Base-by-base conservation (phyloP, 805 yeast genomes). In the Candida broadrunensis region DNA sequence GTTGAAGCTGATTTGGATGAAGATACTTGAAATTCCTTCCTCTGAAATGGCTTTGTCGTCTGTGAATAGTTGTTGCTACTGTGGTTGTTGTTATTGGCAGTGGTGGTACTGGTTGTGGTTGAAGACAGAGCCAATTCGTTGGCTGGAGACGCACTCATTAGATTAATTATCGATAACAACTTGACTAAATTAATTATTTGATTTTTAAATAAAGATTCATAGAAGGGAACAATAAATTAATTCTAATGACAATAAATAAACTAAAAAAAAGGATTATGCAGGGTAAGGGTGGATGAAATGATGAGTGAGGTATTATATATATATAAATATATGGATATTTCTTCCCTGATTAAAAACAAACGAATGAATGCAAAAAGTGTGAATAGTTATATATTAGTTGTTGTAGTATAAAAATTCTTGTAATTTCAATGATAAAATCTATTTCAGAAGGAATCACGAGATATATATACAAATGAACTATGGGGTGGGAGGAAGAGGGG, bases 101-200 rank as follows among this genome's bases (percentile, higher is more conserved):
- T n/a, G n/a, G n/a, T n/a, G n/a, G n/a, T n/a, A n/a, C n/a, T n/a
- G n/a, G n/a, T n/a, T n/a, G n/a, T n/a, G n/a, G n/a, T n/a, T n/a
- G 48, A 30, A 24, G 54, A 43, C 50, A 39, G 44, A n/a, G 49
- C 57, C 54, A 46, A 46, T 32, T 52, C 55, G 37, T 49, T 51
- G 46, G 58, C 48, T 21, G 47, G 56, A 39, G 54, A 60, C 42
- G 58, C 57, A 54, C 58, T 61, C 69, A 63, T 63, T 46, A 62
- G 67, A 46, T 52, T 60, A 18, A 57, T 44, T 49, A 62, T 45
- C 41, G 67, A 62, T 50, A 61, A 49, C 68, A 63, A 45, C 50
- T 56, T 62, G 67, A 50, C 12, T 26, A 21, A 21, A 7, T 7
- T 21, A 7, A 7, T 21, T 7, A 7, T 26, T 26, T 29, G 12